These are phyloP conservation scores for Beta macrorhiza DNA, from an alignment of 179 eudicot genomes.

Conservation along the genomic window DNA sequence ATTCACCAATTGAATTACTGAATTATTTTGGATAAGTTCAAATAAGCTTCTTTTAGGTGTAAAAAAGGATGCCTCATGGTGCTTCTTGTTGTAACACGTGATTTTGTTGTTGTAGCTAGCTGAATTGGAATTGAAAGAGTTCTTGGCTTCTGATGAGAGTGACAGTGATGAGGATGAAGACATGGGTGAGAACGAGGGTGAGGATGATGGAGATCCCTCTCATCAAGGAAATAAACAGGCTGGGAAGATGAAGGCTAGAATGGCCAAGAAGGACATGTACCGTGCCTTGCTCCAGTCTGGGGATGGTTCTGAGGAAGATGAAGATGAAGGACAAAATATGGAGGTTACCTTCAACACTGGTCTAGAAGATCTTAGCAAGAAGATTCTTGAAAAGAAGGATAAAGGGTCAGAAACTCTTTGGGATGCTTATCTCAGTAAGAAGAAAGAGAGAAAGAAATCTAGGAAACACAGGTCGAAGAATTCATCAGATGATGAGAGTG, in stretches of 20 bases:
- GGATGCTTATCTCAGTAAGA: conserved; percentile 74
- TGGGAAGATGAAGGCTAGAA: background rate
- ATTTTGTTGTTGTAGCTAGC: conserved; percentile 48
- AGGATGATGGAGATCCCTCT: conserved; percentile 24
- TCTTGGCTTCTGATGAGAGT: conserved; percentile 84
- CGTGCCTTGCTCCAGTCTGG: conserved; percentile 76
- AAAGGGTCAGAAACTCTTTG: conserved; percentile 74
- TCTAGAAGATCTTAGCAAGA: conserved; percentile 82
- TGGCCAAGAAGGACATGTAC: conserved; percentile 43
- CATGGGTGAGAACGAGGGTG: conserved; percentile 29
- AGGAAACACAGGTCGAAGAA: conserved; percentile 55
- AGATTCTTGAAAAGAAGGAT: conserved; percentile 80
- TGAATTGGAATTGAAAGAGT: conserved; percentile 68
- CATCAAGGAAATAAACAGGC: conserved; percentile 17
- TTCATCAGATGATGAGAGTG: conserved; percentile 78
- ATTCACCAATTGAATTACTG: no score
- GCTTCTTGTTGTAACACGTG: background rate
- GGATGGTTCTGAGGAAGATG: conserved; percentile 64
- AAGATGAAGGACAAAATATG: conserved; percentile 75
- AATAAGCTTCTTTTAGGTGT: no score
- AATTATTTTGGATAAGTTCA: background rate
- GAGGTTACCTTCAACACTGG: conserved; percentile 95
- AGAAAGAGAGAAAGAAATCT: conserved; percentile 72
- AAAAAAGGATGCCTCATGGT: no score
- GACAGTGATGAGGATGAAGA: conserved; percentile 53